Evolutionary conservation across 2,329 filamentous ascomycete genomes (phyloP), one percentile per base, ranked within the genome.

Genomic region (Coniochaeta prunicola): DNA sequence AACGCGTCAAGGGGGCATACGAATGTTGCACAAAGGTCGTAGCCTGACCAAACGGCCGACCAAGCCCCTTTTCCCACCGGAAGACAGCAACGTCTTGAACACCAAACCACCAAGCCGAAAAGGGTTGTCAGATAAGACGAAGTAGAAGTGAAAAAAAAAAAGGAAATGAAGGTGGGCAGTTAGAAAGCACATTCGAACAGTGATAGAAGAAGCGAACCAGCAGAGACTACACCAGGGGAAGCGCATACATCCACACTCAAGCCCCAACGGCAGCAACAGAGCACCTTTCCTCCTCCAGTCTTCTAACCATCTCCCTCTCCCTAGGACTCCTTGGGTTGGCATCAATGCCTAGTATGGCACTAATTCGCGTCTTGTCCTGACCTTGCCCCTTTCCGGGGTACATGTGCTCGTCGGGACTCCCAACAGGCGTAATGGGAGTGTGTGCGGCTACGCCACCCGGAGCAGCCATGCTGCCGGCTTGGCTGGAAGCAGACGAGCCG

Each of bases 341-440:
- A 64, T 85, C 81, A 62, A 83, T 83, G 40, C 82, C 83, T 26
- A 87, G 73, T 59, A 87, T 83, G 34, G 84, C 82, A 48, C 83
- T 84, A 64, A 87, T 87, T 64, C 83, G 77, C 36, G 83, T 87
- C 76, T 78, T 82, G 64, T 84, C 82, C 57, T 76, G 72, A 26
- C 26, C 26, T 15, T 50, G 21, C 10, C 24, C 45, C 59, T 67
- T 66, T 7, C 67, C 65, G 58, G 70, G 70, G 60, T 77, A 72
- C n/a, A 68, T 73, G 53, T 77, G 74, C 56, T 80, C 76, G 48
- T 81, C 79, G 0, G 82, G 77, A 66, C 81, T 80, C 31, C 79
- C 76, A 45, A 78, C 73, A 7, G 80, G 80, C 9, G 82, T 83
- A 65, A 85, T 77, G 54, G 82, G 82, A 28, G 76, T 78, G 53